Evolutionary conservation across 2,329 filamentous ascomycete genomes (phyloP).

Genomic region (Colletotrichum gloeosporioides): DNA sequence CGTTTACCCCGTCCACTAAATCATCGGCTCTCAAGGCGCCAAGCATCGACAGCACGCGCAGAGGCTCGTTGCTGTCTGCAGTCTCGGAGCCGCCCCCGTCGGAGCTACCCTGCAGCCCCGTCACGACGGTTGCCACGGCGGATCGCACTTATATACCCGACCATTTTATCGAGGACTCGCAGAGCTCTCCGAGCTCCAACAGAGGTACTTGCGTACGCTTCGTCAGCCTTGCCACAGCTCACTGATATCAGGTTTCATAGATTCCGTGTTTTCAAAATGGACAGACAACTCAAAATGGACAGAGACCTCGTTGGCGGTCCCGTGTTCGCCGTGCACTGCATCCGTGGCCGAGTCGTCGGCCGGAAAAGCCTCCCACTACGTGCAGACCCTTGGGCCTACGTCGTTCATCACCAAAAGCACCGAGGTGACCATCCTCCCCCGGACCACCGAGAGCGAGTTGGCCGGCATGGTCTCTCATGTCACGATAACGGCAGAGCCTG

Average conservation of each 20-base stretch:
- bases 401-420: conserved; percentile 49
- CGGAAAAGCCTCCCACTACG: conserved; percentile 34
- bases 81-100: conserved; percentile 7
- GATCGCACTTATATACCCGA: conserved; percentile 1
- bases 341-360: conserved; percentile 32
- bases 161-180: conserved; percentile 6
- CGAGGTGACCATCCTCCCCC: conserved; percentile 40
- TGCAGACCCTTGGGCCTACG: conserved; percentile 45
- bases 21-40: neutral
- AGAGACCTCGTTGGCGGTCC: conserved; percentile 27
- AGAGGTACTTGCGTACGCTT: conserved; percentile 32
- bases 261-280: conserved; percentile 51
- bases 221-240: conserved; percentile 16
- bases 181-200: conserved; percentile 31
- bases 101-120: neutral
- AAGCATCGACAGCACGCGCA: conserved; percentile 12
- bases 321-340: conserved; percentile 36
- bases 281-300: conserved; percentile 32
- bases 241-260: conserved; percentile 30
- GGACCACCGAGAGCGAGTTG: conserved; percentile 34
- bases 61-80: conserved; percentile 15
- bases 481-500: conserved; percentile 37
- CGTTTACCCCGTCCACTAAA: conserved; percentile 26
- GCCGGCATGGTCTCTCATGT: conserved; percentile 41
- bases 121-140: neutral